Conservation (phyloP, 1,284 basidiomycete genomes). For the Ceratobasidium sp. region DNA sequence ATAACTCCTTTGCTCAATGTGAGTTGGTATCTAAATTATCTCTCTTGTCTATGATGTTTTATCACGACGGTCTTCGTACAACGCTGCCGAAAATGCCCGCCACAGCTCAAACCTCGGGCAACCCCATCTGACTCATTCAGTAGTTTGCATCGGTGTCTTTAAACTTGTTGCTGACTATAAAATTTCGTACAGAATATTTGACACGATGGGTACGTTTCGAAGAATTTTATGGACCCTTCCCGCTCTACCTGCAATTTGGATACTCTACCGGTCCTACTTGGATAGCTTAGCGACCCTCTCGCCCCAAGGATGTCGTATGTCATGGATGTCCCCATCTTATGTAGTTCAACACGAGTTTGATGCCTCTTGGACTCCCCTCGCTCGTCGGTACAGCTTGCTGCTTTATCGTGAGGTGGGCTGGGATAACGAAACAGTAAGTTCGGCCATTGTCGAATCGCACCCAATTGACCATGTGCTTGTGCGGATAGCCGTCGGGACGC, state of each 20-base stretch:
- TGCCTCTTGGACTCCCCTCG: constrained; percentile 69
- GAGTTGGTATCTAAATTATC: constrained; percentile 10
- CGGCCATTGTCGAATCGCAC: constrained; percentile 42
- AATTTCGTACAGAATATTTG: neutral
- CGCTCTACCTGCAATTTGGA: constrained; percentile 15
- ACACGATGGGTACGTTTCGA: neutral
- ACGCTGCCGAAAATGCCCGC: constrained; percentile 84
- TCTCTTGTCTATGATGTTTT: constrained; percentile 57
- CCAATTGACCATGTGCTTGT: neutral
- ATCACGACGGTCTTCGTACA: constrained; percentile 91
- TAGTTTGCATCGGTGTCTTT: neutral
- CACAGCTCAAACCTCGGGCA: constrained; percentile 83
- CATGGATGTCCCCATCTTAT: constrained; percentile 95
- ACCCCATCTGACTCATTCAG: constrained; percentile 66
- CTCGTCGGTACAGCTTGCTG: constrained; percentile 80
- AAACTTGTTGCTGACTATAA: neutral
- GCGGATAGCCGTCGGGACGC: constrained; percentile 52
- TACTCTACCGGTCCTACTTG: constrained; percentile 12
- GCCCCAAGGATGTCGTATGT: constrained; percentile 94
- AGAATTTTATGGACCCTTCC: constrained; percentile 4
- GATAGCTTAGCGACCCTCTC: constrained; percentile 52
- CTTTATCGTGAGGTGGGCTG: constrained; percentile 91
- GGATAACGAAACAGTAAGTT: constrained; percentile 69
- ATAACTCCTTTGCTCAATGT: constrained; percentile 47
- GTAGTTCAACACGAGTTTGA: constrained; percentile 69